phyloP scores from a whole-genome alignment of 495 filamentous ascomycete species.

The Neurospora sp. region DNA sequence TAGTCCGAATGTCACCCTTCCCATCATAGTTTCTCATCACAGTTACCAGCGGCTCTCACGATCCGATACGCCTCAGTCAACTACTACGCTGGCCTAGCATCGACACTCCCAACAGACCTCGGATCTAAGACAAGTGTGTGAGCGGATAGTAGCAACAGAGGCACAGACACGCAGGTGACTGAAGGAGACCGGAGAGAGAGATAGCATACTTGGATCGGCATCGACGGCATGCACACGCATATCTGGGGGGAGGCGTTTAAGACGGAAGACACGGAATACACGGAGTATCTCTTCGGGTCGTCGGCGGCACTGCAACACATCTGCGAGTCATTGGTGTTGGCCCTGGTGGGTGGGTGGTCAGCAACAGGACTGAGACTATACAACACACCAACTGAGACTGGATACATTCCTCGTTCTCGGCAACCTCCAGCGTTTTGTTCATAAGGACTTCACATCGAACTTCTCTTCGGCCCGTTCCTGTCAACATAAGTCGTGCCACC shows the following conservation, averaged over 20 bases:
- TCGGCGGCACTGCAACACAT: not conserved
- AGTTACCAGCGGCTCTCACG: not conserved
- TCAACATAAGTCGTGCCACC: not conserved
- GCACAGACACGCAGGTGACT: not conserved
- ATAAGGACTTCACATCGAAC: not conserved
- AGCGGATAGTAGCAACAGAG: not conserved
- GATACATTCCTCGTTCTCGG: not conserved
- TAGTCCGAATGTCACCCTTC: not conserved
- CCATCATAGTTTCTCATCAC: not conserved
- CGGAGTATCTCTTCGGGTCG: not conserved
- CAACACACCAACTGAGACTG: not conserved
- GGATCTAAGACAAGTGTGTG: not conserved
- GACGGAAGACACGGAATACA: not conserved
- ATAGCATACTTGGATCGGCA: not conserved
- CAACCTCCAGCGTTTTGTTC: not conserved
- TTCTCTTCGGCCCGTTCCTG: not conserved
- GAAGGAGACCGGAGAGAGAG: not conserved
- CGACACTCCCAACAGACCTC: not conserved
- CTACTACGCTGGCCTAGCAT: not conserved
- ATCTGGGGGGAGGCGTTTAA: not conserved
- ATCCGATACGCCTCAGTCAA: not conserved
- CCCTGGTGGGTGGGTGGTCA: not conserved
- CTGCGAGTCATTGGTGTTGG: not conserved
- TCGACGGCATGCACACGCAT: not conserved
- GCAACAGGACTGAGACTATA: not conserved